A percentile compares a stretch with the other conserved stretches of the same genome.
Conservation (phyloP, 768 basidiomycete genomes). For the Sporobolomyces phaffii region DNA sequence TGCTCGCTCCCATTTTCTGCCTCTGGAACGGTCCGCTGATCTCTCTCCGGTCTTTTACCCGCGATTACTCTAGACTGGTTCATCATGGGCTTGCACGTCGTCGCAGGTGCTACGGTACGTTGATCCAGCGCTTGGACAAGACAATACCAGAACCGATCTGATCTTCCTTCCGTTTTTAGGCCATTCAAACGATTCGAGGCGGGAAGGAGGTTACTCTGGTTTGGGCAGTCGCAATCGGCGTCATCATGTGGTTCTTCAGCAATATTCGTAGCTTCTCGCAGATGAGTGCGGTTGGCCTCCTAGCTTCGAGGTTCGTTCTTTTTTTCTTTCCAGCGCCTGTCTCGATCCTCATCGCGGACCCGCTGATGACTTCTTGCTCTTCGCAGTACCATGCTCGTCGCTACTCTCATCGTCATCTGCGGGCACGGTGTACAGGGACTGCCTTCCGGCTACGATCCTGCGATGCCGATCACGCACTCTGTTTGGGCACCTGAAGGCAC, state of each 20-base stretch:
- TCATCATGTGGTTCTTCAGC: constrained; percentile 26
- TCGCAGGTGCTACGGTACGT: constrained; percentile 51
- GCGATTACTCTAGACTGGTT: constrained; percentile 51
- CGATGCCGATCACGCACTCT: constrained; percentile 34
- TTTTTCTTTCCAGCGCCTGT: neutral
- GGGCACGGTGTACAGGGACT: constrained; percentile 42
- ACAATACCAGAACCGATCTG: no score
- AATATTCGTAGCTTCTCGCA: constrained; percentile 51
- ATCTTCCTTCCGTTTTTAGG: constrained; percentile 45
- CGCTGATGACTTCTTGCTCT: neutral
- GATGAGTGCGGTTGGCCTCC: constrained; percentile 45
- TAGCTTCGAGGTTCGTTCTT: constrained; percentile 45
- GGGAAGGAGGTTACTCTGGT: constrained; percentile 48
- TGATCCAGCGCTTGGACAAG: no score
- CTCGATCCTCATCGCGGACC: neutral
- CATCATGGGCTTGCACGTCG: constrained; percentile 53
- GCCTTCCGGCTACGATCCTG: constrained; percentile 50
- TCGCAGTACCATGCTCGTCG: constrained; percentile 51
- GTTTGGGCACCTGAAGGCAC: constrained; percentile 41
- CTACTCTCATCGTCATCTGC: constrained; percentile 50
- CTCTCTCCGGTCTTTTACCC: no score
- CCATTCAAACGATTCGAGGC: constrained; percentile 47
- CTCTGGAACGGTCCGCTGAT: no score
- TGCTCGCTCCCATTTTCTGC: no score
- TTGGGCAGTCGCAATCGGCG: constrained; percentile 45